These are phyloP conservation scores for Collariella sp. DNA, from an alignment of 495 filamentous ascomycete genomes.

Conservation along the genomic window DNA sequence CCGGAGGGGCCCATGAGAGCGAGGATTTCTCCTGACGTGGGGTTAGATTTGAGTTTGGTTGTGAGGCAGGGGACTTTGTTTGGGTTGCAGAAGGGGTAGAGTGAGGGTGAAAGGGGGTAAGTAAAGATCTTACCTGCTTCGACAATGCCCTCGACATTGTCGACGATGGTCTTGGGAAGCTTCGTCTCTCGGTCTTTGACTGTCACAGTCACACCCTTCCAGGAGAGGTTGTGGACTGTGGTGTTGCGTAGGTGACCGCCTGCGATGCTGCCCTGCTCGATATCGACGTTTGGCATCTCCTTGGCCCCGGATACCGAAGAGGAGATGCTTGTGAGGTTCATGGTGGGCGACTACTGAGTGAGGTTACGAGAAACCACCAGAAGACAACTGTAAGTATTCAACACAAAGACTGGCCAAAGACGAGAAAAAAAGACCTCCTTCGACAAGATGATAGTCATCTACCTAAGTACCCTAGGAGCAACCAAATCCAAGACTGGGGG, in stretches of 20 bases:
- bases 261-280: constrained; percentile 20
- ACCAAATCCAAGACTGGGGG: no score
- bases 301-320: constrained; percentile 7
- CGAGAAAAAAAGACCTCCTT: background rate
- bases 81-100: background rate
- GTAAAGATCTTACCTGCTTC: constrained; percentile 32
- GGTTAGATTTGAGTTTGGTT: background rate
- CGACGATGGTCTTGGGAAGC: constrained; percentile 46
- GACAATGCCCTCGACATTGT: constrained; percentile 44
- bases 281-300: constrained; percentile 7
- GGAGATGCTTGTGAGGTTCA: background rate
- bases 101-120: background rate
- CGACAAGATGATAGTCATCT: no score
- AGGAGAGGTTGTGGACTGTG: constrained; percentile 43
- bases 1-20: constrained; percentile 72
- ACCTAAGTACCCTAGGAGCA: no score
- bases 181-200: constrained; percentile 62
- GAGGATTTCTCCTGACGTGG: constrained; percentile 53
- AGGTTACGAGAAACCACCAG: background rate
- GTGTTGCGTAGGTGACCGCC: constrained; percentile 32
- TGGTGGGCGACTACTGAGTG: background rate
- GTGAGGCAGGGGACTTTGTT: background rate
- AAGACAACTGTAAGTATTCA: background rate
- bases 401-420: background rate
- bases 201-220: constrained; percentile 53